These are phyloP conservation scores for Sarocladium oryzae DNA, from an alignment of 2,329 filamentous ascomycete species.

Conservation along the genomic window DNA sequence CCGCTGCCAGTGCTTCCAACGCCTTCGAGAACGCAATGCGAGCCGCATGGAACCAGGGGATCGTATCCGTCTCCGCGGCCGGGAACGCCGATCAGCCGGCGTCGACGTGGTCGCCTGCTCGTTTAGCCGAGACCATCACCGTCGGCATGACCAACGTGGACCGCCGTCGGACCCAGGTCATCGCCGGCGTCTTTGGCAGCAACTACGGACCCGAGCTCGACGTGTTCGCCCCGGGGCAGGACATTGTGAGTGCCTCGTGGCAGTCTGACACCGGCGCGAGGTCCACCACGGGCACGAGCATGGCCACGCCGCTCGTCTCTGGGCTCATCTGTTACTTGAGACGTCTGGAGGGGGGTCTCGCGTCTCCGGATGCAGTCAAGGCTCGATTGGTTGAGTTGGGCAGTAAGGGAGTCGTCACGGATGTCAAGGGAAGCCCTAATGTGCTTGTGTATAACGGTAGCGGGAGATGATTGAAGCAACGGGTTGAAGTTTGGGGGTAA, in stretches of 20 bases:
- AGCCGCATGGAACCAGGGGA: conserved; percentile 35
- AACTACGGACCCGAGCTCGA: conserved; percentile 45
- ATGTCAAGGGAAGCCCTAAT: conserved; percentile 34
- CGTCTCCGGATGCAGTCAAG: not conserved
- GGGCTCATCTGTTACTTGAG: conserved; percentile 41
- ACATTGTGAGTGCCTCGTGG: conserved; percentile 11
- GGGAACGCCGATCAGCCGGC: conserved; percentile 40
- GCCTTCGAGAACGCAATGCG: conserved; percentile 44
- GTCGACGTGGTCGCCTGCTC: conserved; percentile 23
- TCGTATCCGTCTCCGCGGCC: conserved; percentile 48
- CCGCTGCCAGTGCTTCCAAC: conserved; percentile 19
- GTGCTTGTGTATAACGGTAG: conserved; percentile 43
- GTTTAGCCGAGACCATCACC: conserved; percentile 24
- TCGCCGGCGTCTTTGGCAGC: conserved; percentile 43
- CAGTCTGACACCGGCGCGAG: not conserved
- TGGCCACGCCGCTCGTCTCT: conserved; percentile 56
- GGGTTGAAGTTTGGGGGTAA: too few species aligned
- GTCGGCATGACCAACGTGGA: conserved; percentile 24
- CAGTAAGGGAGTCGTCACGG: not conserved
- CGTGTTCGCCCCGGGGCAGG: conserved; percentile 44
- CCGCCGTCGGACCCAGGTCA: conserved; percentile 37
- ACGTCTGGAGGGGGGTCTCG: not conserved
- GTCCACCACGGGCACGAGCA: conserved; percentile 38
- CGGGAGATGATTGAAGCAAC: conserved; percentile 1
- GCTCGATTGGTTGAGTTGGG: not conserved